Conservation (phyloP, 805 yeast genomes). For the Starmerella apicola region DNA sequence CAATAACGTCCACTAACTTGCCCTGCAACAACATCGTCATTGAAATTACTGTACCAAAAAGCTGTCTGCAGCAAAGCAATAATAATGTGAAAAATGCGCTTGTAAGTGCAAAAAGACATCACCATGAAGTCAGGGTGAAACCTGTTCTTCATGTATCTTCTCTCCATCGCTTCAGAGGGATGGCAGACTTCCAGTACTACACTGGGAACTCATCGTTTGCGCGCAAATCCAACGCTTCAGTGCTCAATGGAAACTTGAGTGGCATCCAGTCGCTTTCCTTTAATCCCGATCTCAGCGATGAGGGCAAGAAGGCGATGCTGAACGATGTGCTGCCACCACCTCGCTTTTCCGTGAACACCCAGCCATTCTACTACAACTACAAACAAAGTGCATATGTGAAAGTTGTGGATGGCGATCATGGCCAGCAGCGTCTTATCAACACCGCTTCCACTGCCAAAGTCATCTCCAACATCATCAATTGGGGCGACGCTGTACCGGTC, state of each 20-base stretch:
- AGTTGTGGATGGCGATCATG: conserved; percentile 43
- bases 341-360: conserved; percentile 56
- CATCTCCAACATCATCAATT: conserved; percentile 25
- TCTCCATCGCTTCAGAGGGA: conserved; percentile 65
- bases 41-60: conserved; percentile 25
- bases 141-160: conserved; percentile 60
- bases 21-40: conserved; percentile 25
- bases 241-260: conserved; percentile 34
- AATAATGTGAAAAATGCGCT: conserved; percentile 43
- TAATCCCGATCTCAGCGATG: neutral
- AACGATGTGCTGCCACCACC: conserved; percentile 70
- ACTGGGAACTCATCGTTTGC: conserved; percentile 46
- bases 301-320: neutral
- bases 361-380: conserved; percentile 69
- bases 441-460: conserved; percentile 23
- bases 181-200: conserved; percentile 75
- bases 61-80: conserved; percentile 20
- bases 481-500: conserved; percentile 28
- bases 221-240: conserved; percentile 29
- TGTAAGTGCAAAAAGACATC: conserved; percentile 35
- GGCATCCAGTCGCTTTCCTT: conserved; percentile 26
- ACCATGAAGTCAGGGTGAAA: conserved; percentile 35
- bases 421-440: conserved; percentile 27
- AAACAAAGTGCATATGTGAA: conserved; percentile 54
- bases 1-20: conserved; percentile 30